These are phyloP conservation scores for Plantago coronopus DNA, from an alignment of 305 asterid genomes.

Conservation along the genomic window DNA sequence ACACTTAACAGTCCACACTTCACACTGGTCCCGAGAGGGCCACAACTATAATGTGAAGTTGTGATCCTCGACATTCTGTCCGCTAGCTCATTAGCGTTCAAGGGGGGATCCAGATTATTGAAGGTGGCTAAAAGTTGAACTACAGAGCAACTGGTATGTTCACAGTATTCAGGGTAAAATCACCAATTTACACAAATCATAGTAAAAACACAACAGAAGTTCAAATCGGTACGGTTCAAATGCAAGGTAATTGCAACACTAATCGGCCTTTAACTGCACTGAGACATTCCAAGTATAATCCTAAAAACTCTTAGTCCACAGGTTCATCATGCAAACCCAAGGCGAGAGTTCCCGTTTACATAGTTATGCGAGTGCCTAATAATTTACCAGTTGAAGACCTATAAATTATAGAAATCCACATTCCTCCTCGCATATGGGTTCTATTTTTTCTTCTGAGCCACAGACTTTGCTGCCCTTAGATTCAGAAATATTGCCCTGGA, in stretches of 20 bases:
- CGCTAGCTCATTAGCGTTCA: too few relatives aligned
- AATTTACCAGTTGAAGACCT: not conserved
- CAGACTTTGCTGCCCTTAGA: slow-evolving; percentile 77
- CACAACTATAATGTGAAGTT: too few relatives aligned
- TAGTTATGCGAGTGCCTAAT: not conserved
- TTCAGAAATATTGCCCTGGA: slow-evolving; percentile 90
- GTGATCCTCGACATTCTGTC: too few relatives aligned
- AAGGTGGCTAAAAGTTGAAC: too few relatives aligned
- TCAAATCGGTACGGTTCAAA: not conserved
- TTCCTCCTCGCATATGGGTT: slow-evolving; percentile 16
- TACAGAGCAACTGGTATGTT: not conserved
- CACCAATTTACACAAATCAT: not conserved
- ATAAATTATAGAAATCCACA: not conserved
- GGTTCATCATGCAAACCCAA: not conserved
- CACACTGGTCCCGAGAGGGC: too few relatives aligned
- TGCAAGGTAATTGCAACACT: not conserved
- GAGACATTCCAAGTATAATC: not conserved
- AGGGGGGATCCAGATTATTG: too few relatives aligned
- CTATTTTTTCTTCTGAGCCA: slow-evolving; percentile 52
- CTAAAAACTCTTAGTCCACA: not conserved
- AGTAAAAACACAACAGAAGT: slow-evolving; percentile 1
- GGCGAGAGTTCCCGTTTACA: not conserved
- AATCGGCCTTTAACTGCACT: not conserved
- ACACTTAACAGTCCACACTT: too few relatives aligned
- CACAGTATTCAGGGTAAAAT: not conserved